Evolutionary conservation across 352 stramenopile species (phyloP), one percentile per base, ranked within the genome.

Genomic region (Elongisporangium undulatum): DNA sequence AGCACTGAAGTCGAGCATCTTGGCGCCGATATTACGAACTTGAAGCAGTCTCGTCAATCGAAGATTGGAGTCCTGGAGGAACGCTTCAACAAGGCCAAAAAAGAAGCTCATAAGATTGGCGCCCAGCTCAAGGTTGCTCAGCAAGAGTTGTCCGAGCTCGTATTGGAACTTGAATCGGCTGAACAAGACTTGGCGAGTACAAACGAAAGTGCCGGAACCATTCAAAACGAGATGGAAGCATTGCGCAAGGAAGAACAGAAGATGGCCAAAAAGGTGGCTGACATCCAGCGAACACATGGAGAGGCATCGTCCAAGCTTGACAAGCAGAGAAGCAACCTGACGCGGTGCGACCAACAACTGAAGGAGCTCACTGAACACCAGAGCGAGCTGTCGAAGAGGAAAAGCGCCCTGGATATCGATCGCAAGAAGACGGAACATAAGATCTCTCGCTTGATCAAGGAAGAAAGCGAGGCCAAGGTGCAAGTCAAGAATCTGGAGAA

Each of bases 361-460:
- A 96, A 95, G 60, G 74, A 89, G n/a, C 69, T 99, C 2, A 76
- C 81, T 20, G 71, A 74, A n/a, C 87, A 85, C 49, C 75, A 94
- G 26, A 94, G 86, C 53, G 61, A 84, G 4, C 64, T 91, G 49
- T 80, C 93, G 0, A 91, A 92, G 61, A 95, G 96, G 66, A 93
- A 92, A 50, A 91, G 77, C 55, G 79, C 94, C 24, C 76, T 91
- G 6, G 85, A 97, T 56, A 87, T 99, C 53, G 96, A 99, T 65
- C 84, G 82, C 17, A 99, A 99, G 76, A 99, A 98, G 68, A 72
- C 96, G 6, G 87, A 94, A 41, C 85, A 98, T 64, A 90, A 94
- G 55, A 98, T 98, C 67, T 73, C 81, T 53, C 93, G 93, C 29
- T 82, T 98, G 53, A 68, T 97, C 17, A 97, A 98, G 64, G 96